Evolutionary conservation across 768 basidiomycete genomes (phyloP), one percentile per base, ranked within the genome.

Genomic region (Myochromella boudieri): DNA sequence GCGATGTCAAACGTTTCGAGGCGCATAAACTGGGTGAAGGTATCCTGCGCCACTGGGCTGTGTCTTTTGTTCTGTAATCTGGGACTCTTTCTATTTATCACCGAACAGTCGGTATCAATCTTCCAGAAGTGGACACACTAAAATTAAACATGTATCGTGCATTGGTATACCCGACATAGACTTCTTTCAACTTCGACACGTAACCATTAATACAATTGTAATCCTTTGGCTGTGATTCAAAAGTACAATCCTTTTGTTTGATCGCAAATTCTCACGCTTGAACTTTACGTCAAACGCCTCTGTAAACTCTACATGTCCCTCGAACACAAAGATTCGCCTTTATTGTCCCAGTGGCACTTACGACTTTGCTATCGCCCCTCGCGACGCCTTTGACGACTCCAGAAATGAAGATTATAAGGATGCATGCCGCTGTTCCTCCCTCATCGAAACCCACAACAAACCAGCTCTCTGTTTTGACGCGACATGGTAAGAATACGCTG

Each of bases 11-110:
- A 58, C 67, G 71, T 25, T 87, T 86, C 59, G 68, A 76, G 52
- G 51, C 63, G 10, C 85, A 90, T 55, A 65, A 72, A 28, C 60
- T 66, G 29, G 90, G 90, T 14, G 80, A 82, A 59, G 78, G 80
- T 27, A 75, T 91, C 3, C 40, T 92, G 26, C 72, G 76, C 49
- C 85, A 90, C 61, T 87, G 86, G 84, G 85, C 84, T 7, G 74
- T 79, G 48, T 69, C 76, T 18, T 83, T 89, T 24, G 53, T 64
- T 52, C 42, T 72, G n/a, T n/a, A n/a, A n/a, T n/a, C 41, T 71
- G 52, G 43, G 14, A 6, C 6, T 26, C 28, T 47, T 34, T 18
- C 12, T 29, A 12, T 42, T 27, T 17, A 3, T 12, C 3, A 21
- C 32, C 18, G 11, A 18, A 10, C 12, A 15, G n/a, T 18, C 32